A percentile compares a stretch with the other conserved stretches of the same genome.
These are phyloP conservation scores for Ceratocystis ficicola DNA, from an alignment of 2,329 filamentous ascomycete genomes.

Conservation along the genomic window DNA sequence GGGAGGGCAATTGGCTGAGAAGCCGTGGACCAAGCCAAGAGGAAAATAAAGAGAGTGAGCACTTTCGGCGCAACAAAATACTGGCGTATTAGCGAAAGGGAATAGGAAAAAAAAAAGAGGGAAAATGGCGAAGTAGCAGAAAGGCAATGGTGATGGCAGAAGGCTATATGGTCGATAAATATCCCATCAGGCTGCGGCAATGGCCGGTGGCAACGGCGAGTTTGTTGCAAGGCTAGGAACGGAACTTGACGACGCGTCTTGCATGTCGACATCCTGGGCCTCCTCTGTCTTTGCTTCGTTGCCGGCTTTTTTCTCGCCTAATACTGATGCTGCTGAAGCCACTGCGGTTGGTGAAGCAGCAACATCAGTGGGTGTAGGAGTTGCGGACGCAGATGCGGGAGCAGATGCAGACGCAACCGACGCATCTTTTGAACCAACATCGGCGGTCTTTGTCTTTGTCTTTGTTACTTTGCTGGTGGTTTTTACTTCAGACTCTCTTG, in stretches of 20 bases:
- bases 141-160: background rate
- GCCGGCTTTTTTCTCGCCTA: conserved; percentile 46
- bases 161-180: background rate
- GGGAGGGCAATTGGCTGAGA: background rate
- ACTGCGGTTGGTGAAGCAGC: background rate
- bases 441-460: conserved; percentile 3
- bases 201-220: conserved; percentile 40
- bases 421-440: conserved; percentile 34
- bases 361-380: background rate
- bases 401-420: background rate
- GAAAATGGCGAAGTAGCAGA: background rate
- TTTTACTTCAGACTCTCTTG: background rate
- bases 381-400: background rate
- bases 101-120: conserved; percentile 4
- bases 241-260: conserved; percentile 41
- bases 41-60: background rate
- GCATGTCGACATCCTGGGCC: conserved; percentile 42
- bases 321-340: background rate
- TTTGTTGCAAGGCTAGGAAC: conserved; percentile 40
- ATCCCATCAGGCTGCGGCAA: conserved; percentile 31
- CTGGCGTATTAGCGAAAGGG: conserved; percentile 1
- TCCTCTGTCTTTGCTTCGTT: conserved; percentile 41
- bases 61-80: conserved; percentile 9
- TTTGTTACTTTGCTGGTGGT: background rate
- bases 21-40: background rate